Conservation (phyloP, 1,139 yeast genomes). For the Hansenula anomala region DNA sequence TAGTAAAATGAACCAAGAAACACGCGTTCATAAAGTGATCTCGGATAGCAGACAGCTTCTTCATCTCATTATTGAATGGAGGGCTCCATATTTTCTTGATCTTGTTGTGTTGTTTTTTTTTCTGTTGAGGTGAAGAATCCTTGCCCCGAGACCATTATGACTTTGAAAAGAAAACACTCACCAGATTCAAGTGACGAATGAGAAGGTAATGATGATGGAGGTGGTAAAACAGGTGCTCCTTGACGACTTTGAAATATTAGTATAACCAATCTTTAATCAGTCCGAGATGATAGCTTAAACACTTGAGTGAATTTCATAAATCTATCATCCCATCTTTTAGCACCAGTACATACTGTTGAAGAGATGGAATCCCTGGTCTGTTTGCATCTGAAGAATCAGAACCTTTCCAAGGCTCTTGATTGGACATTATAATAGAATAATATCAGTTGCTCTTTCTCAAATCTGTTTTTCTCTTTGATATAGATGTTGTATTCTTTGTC, state of each 20-base stretch:
- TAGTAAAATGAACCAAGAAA: neutral
- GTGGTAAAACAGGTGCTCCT: constrained; percentile 28
- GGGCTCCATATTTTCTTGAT: too few relatives aligned
- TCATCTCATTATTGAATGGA: neutral
- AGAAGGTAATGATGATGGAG: constrained; percentile 22
- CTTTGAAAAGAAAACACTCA: constrained; percentile 6
- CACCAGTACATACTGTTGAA: constrained; percentile 19
- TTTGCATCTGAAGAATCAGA: constrained; percentile 11
- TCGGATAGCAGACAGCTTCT: neutral
- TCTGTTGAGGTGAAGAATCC: too few relatives aligned
- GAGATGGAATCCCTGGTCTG: constrained; percentile 18
- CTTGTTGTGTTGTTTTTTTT: neutral
- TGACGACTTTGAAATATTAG: constrained; percentile 23
- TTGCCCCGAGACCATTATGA: too few relatives aligned
- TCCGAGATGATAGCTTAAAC: neutral
- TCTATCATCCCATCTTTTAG: neutral
- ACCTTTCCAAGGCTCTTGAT: constrained; percentile 13
- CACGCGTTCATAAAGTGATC: too few relatives aligned
- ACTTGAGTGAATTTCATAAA: too few relatives aligned
- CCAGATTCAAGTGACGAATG: constrained; percentile 19
- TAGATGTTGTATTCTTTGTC: too few relatives aligned
- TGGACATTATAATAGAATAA: neutral
- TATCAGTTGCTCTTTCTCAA: too few relatives aligned
- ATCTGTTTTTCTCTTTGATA: too few relatives aligned
- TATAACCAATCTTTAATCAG: constrained; percentile 1